Conservation (phyloP, 2,329 filamentous ascomycete genomes). For the Penicillium occitanis region DNA sequence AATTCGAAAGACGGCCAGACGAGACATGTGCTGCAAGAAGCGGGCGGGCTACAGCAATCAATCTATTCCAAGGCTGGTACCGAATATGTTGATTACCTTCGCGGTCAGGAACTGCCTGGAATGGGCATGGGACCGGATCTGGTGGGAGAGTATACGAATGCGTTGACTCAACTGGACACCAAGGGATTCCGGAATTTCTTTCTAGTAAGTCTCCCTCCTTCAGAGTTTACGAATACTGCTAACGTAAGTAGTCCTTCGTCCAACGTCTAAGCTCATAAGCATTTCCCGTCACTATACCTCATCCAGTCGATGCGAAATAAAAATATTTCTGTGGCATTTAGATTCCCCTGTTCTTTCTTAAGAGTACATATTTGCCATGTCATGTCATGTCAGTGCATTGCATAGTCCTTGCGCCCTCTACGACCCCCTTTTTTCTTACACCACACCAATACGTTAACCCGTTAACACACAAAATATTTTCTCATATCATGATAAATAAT, state of each 20-base stretch:
- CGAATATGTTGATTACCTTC: constrained; percentile 63
- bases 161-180: constrained; percentile 45
- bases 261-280: constrained; percentile 45
- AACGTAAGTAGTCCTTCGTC: constrained; percentile 40
- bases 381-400: constrained; percentile 26
- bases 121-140: constrained; percentile 50
- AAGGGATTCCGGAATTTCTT: constrained; percentile 52
- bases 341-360: constrained; percentile 24
- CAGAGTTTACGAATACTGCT: constrained; percentile 9
- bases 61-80: constrained; percentile 90
- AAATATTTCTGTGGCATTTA: constrained; percentile 10
- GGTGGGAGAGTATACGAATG: constrained; percentile 49
- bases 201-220: constrained; percentile 36
- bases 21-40: constrained; percentile 82
- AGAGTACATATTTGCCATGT: constrained; percentile 25
- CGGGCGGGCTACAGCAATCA: constrained; percentile 79
- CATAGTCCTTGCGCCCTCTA: constrained; percentile 21
- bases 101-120: constrained; percentile 45
- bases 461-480: background rate
- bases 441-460: background rate
- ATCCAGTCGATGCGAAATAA: background rate
- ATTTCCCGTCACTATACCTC: background rate
- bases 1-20: constrained; percentile 84
- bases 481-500: background rate
- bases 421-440: background rate